Conservation (phyloP, 129 eudicot genomes). For the Glebionis coronaria region DNA sequence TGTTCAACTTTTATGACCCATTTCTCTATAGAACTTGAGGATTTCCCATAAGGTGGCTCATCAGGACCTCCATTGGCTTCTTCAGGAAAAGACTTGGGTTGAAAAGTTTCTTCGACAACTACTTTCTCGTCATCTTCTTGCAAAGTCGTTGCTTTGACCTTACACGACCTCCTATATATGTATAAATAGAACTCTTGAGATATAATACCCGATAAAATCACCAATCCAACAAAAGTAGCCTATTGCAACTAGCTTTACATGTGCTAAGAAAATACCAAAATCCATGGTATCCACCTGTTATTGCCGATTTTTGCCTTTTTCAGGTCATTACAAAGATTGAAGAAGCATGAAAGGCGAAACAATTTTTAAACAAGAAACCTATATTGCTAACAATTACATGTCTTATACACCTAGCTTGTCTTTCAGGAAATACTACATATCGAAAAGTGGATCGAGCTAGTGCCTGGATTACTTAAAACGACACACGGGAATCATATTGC, state of each 20-base stretch:
- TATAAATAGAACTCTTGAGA: slow-evolving; percentile 1
- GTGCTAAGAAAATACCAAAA: neutral
- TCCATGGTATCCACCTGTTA: neutral
- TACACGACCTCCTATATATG: slow-evolving; percentile 37
- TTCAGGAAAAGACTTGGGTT: slow-evolving; percentile 44
- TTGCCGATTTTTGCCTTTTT: neutral
- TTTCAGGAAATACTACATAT: neutral
- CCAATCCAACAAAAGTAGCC: neutral
- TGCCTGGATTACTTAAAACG: neutral
- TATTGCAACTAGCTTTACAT: neutral
- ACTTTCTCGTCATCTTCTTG: slow-evolving; percentile 67
- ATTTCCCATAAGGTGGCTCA: slow-evolving; percentile 36
- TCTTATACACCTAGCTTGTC: neutral
- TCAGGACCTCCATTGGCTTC: slow-evolving; percentile 30
- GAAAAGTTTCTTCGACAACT: slow-evolving; percentile 72
- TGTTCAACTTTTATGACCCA: slow-evolving; percentile 77
- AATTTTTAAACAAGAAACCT: neutral
- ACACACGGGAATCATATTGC: no score
- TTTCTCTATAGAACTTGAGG: slow-evolving; percentile 47
- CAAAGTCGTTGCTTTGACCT: slow-evolving; percentile 54
- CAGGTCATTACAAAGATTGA: neutral
- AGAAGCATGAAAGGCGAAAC: neutral
- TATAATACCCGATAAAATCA: neutral
- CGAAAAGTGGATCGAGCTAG: neutral
- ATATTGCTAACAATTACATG: neutral